Conservation (phyloP, 2,329 filamentous ascomycete genomes). For the Aspergillus hortae region DNA sequence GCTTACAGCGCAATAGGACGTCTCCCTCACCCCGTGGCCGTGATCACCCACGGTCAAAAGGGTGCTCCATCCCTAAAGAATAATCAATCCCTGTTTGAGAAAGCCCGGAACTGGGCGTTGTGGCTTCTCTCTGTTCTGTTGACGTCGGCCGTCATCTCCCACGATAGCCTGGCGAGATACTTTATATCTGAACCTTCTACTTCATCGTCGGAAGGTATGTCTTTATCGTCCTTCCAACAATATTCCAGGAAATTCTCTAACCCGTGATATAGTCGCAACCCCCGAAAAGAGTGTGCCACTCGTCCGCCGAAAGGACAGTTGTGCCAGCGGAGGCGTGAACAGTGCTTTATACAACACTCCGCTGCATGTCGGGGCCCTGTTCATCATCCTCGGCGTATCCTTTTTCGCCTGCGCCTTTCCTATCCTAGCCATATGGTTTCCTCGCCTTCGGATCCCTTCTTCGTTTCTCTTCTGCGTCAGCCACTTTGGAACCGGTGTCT, state of each 20-base stretch:
- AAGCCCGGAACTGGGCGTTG: constrained; percentile 17
- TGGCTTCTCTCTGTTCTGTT: constrained; percentile 26
- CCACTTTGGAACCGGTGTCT: constrained; percentile 76
- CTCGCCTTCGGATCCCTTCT: constrained; percentile 56
- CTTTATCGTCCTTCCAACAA: not conserved
- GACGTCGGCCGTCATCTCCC: constrained; percentile 21
- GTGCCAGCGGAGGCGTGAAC: constrained; percentile 21
- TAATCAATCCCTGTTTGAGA: constrained; percentile 9
- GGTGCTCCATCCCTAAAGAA: not conserved
- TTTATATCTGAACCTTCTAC: too few species aligned
- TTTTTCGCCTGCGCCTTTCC: constrained; percentile 63
- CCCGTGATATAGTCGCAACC: not conserved
- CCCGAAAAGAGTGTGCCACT: not conserved
- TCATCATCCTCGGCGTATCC: constrained; percentile 57
- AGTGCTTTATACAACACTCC: constrained; percentile 56
- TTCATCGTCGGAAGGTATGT: not conserved
- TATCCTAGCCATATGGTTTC: constrained; percentile 58
- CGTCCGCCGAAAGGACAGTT: constrained; percentile 20
- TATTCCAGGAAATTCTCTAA: not conserved
- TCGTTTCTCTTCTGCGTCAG: constrained; percentile 48
- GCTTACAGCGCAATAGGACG: constrained; percentile 16
- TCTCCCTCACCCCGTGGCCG: constrained; percentile 12
- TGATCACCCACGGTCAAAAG: constrained; percentile 2
- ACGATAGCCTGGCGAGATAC: constrained; percentile 8
- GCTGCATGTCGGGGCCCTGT: constrained; percentile 61